Evolutionary conservation across 495 filamentous ascomycete species (phyloP), one percentile per base, ranked within the genome.

Genomic region (Jackrogersella minutella): DNA sequence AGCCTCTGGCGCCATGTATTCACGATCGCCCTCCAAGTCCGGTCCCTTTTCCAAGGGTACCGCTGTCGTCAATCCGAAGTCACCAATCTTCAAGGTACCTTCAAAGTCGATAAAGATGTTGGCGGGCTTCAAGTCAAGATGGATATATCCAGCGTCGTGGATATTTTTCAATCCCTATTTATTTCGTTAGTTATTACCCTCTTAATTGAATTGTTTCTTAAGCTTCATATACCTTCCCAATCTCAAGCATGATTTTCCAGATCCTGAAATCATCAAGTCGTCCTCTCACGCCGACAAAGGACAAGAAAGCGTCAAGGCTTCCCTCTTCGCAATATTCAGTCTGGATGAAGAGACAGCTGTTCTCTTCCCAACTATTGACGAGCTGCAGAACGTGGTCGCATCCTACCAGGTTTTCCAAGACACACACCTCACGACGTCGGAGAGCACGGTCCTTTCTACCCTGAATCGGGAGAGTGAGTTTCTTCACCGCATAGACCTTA

Each of bases 321-420:
- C 95, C 95, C 72, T 96, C 91, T 71, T 96, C 91, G 72, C 94
- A 98, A 72, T 86, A 99, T 65, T 98, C 96, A 0, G 94, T 98
- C 78, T 97, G 93, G 62, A 99, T 98, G 76, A 97, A 99, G 3
- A 99, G 86, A 64, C 92, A 87, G 36, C 73, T 72, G 54, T 88
- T 85, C 31, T 89, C 82, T 73, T 97, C 95, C 95, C 95, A 99
- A 72, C 85, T 87, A 62, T 93, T 87, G 39, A 92, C 78, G 52
- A 93, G 88, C 50, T 90, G 86, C 11, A 99, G 80, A 33, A 97
- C 83, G 74, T 98, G 93, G 69, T 95, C 92, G 43, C 87, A 87
- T 22, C 87, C 84, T 37, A 84, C 84, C 39, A 99, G 78, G 3
- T 84, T 82, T 66, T 87, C 87, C 56, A 99, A 78, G 19, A 93